Base-by-base conservation (phyloP, 352 stramenopile genomes). In the Phytopythium vexans region DNA sequence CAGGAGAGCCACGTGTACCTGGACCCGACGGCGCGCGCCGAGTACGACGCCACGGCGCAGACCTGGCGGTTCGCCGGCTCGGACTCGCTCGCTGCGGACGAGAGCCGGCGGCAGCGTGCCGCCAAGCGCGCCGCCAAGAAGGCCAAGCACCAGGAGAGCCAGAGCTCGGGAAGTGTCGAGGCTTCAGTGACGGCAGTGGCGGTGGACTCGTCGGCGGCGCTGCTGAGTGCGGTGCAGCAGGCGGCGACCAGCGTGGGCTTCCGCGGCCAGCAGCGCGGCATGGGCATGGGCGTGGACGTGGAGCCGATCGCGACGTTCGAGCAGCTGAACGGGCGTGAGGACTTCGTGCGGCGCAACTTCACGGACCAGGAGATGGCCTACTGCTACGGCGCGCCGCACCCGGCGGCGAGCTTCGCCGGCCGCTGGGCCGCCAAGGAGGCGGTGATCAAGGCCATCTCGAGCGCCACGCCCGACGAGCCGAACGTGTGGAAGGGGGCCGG, bases 361-460 rank as follows among this genome's bases (percentile, higher is more conserved):
- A 96, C 86, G 21, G 70, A 91, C 56, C 72, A 82, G 50, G 87
- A 96, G 68, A 88, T 86, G 64, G 75, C 72, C 42, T 95, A 95
- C 66, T 96, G 87, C 75, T 82, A 81, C 59, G 74, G 73, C 41
- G 74, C 82, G 11, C 66, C 84, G n/a, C 68, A 90, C 58, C 84
- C 88, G n/a, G 84, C 84, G 3, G 70, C 86, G 27, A 94, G 80
- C 60, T 95, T 96, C 55, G 88, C 88, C 0, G 88, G 82, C 47
- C 86, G 86, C 15, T 96, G 86, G 88, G 88, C 88, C 21, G 86
- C 84, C 4, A 96, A 96, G 65, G 86, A 96, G 53, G 88, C 88
- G n/a, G 77, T 93, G 46, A 82, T 95, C 60, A 96, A 96, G 71
- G 85, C 88, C n/a, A 91, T 95, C 41, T 95, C 82, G 35, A 94